Base-by-base conservation (phyloP, 2,329 filamentous ascomycete species). In the Colletotrichum lini region DNA sequence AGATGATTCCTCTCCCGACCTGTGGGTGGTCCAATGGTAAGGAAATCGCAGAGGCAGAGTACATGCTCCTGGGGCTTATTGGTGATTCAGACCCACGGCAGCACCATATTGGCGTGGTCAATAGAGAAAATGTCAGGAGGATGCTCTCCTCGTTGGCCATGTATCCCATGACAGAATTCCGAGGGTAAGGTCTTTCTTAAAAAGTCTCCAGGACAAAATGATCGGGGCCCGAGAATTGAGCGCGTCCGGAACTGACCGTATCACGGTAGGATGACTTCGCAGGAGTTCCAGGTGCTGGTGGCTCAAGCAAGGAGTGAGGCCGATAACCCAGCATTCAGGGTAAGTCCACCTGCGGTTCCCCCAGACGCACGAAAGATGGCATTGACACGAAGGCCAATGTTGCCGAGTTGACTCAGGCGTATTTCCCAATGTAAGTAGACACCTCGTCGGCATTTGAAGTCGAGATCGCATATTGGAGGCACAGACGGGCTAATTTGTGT, bases 11-110 rank as follows among this genome's bases (percentile, higher is more conserved):
- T 61, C 79, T 94, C 61, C 92, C 91, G 18, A 88, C 93, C 79
- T 93, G 90, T 78, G 89, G 84, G 40, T 95, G 93, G 93, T 85
- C 91, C 23, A 89, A 79, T 73, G 87, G 93, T 94, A 83, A 76
- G 60, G 8, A 30, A 21, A 10, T 23, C 38, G 8, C 13, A 4
- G 5, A 53, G n/a, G 21, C 15, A 30, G 42, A 38, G 9, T 45
- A 58, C 13, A 42, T 23, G 26, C 38, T 53, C 13, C 44, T 56
- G 53, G 42, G 26, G 56, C 57, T 66, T 54, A 54, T 59, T 35
- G 8, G 21, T 23, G 12, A 42, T 64, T 68, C 10, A 91, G 89
- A 86, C 70, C 77, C 83, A 59, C 84, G 86, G 65, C 83, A 90
- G 38, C 81, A 82, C 67, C 82, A 84, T n/a, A 88, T 91, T 67